Base-by-base conservation (phyloP, 2,329 filamentous ascomycete species). In the Neopestalotiopsis sp. region DNA sequence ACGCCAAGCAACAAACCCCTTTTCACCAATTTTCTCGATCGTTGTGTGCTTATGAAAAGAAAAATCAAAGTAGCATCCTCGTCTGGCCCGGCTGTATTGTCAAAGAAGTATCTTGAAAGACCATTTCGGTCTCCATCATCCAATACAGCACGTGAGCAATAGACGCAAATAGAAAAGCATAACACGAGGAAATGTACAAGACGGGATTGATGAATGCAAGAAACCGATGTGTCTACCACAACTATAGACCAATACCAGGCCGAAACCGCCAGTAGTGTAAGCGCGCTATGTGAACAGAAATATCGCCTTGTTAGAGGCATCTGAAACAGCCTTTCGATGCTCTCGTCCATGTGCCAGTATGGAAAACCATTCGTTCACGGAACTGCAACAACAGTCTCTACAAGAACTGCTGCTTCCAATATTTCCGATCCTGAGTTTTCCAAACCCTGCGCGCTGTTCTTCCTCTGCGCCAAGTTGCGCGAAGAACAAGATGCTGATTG, bases 391-490 rank as follows among this genome's bases (percentile, higher is more conserved):
- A 12, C 61, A 42, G 61, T 12, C 58, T 28, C 58, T 24, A 14
- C 4, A 3, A 13, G 4, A 34, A 3, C 17, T 61, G 57, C n/a
- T 9, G 24, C n/a, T 17, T 10, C 32, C 57, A 9, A 61, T 61
- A 10, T 4, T 9, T 53, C 45, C 45, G 3, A n/a, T 24, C 45
- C n/a, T 53, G 45, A 53, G 45, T 53, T 53, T 17, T 53, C 20
- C 45, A 53, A 53, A 53, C 20, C 45, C 14, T 17, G 45, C n/a
- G 45, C 45, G 30, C 12, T 42, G 38, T 42, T 42, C 32, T 38
- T 61, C 32, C 24, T 61, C 10, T 17, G n/a, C 62, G 62, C 40
- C 49, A 66, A 56, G 63, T 30, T 66, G 63, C 63, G 49, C 45
- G 28, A 49, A 49, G 56, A 42, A 49, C 40, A 62, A 62, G 59